Evolutionary conservation across 1,284 basidiomycete genomes (phyloP), one percentile per base, ranked within the genome.

Genomic region (Fomitiporia mediterranea): DNA sequence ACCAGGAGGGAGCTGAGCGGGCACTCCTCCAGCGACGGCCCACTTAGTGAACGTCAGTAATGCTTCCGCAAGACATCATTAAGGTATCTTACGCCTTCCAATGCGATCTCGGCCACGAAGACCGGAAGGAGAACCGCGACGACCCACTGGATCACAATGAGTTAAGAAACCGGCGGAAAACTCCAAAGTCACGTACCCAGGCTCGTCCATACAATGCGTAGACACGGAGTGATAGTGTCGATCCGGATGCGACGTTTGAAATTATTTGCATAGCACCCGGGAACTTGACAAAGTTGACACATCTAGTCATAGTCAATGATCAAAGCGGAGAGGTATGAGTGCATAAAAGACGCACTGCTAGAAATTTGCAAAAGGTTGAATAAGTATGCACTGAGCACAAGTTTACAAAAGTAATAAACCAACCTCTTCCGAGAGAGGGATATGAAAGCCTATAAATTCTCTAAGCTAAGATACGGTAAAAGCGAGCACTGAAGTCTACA

Each of bases 251-350:
- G n/a, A 58, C 42, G 28, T 58, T 58, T 15, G 46, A 42, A 13
- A 58, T 50, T 9, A 58, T 58, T 46, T 58, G 57, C 47, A 55
- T 58, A 7, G 32, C 42, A 9, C 57, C 57, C 17, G 57, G 57
- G 21, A 54, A 58, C 32, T 55, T 58, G n/a, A 58, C 57, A 38
- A 53, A 53, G 25, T 17, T 39, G 8, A 47, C 6, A 40, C 56
- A 57, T 40, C 56, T 57, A 17, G 8, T 30, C 19, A 21, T n/a
- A 15, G n/a, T n/a, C 15, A 9, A 21, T 15, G 17, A 34, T n/a
- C 2, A 30, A 21, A 56, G 27, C 4, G 17, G 8, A 4, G 9
- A 4, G 13, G 4, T 6, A 23, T 8, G 11, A 3, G 30, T 21
- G 19, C 17, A 11, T 17, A 30, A 32, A 11, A 4, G 28, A 30